Conservation (phyloP, 2,329 filamentous ascomycete species). For the Raffaelea albimanens region DNA sequence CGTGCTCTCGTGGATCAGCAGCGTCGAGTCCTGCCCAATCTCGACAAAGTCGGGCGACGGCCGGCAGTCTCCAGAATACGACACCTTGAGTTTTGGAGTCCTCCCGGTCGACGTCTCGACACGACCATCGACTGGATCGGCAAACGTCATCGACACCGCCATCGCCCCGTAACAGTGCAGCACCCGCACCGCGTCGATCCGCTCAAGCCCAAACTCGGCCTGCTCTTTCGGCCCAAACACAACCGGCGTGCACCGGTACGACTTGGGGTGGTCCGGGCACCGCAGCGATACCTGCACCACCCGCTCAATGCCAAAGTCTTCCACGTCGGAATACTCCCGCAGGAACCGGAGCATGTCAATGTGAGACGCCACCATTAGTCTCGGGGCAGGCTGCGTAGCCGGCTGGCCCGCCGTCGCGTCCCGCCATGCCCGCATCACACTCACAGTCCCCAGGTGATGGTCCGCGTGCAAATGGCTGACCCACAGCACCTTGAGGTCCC, state of each 20-base stretch:
- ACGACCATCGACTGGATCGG: neutral
- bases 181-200: slow-evolving; percentile 60
- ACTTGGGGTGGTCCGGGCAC: slow-evolving; percentile 3
- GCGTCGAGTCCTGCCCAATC: slow-evolving; percentile 65
- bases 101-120: neutral
- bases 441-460: slow-evolving; percentile 80
- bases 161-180: slow-evolving; percentile 71
- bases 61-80: slow-evolving; percentile 90
- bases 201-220: slow-evolving; percentile 44
- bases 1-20: slow-evolving; percentile 91
- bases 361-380: slow-evolving; percentile 62
- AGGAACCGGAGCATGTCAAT: slow-evolving; percentile 66
- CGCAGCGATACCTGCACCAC: slow-evolving; percentile 24
- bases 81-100: slow-evolving; percentile 56
- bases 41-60: slow-evolving; percentile 60
- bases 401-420: slow-evolving; percentile 40
- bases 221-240: slow-evolving; percentile 26
- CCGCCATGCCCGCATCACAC: slow-evolving; percentile 76
- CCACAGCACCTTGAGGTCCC: slow-evolving; percentile 72
- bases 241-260: slow-evolving; percentile 14
- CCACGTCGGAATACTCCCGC: slow-evolving; percentile 67
- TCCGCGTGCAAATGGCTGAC: slow-evolving; percentile 96
- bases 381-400: slow-evolving; percentile 20
- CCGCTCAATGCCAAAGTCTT: slow-evolving; percentile 62
- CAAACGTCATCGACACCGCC: slow-evolving; percentile 49